Percentiles rank a stretch among this genome's conserved stretches.
phyloP scores from a whole-genome alignment of 139 green algal species.

The Chlorella sp. region DNA sequence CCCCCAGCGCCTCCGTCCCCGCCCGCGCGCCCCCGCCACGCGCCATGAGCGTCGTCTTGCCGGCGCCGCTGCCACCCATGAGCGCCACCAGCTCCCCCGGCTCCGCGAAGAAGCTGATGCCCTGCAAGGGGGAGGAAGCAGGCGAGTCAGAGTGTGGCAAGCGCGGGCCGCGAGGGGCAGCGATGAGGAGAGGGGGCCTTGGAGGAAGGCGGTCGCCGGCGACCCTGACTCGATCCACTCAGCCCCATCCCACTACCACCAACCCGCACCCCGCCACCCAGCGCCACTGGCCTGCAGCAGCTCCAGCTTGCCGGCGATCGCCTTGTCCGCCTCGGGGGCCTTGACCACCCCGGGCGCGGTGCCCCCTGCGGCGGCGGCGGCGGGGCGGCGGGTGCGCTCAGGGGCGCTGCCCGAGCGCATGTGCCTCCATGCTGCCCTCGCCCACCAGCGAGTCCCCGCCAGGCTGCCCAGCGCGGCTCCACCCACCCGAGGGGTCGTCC shows the following conservation, averaged over 20 bases:
- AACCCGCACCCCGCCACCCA: background rate
- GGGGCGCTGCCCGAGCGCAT: too few species aligned
- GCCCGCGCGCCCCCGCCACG: too few species aligned
- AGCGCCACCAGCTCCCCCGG: constrained; percentile 58
- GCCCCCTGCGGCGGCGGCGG: background rate
- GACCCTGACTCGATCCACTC: too few species aligned
- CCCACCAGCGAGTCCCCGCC: too few species aligned
- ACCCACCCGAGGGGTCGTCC: too few species aligned
- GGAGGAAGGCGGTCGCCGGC: too few species aligned
- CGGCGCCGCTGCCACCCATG: constrained; percentile 67
- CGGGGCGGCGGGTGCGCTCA: background rate
- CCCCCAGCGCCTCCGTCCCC: too few species aligned
- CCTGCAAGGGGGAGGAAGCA: constrained; percentile 21
- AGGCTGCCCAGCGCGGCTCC: too few species aligned
- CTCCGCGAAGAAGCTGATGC: constrained; percentile 56
- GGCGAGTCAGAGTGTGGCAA: too few species aligned
- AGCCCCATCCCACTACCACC: background rate
- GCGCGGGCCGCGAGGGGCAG: too few species aligned
- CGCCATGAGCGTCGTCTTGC: constrained; percentile 79
- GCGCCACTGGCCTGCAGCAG: constrained; percentile 27
- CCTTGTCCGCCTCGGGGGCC: constrained; percentile 22
- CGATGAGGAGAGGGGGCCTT: too few species aligned
- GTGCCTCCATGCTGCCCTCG: too few species aligned
- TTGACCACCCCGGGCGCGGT: constrained; percentile 26
- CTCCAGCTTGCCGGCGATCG: constrained; percentile 50